Percentiles rank a stretch among this genome's conserved stretches.
These are phyloP conservation scores for Brasilioporus rufonigricans DNA, from an alignment of 768 basidiomycete species.

Conservation along the genomic window DNA sequence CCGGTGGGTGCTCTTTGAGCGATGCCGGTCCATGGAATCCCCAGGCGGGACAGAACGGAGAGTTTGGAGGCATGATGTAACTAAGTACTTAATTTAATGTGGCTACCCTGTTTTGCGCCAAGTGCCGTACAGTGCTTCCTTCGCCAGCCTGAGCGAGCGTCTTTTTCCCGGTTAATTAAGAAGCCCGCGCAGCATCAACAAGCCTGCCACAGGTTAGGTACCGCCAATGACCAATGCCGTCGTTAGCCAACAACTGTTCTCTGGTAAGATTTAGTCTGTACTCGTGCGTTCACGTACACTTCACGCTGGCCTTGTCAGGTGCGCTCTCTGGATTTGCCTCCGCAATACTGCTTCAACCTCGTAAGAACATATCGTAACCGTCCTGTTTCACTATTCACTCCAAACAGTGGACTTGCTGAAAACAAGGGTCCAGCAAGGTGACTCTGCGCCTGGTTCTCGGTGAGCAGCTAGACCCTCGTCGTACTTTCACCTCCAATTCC, in stretches of 20 bases:
- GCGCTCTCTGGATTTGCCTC: conserved; percentile 78
- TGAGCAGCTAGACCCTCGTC: conserved; percentile 22
- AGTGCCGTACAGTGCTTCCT: neutral
- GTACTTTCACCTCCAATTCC: neutral
- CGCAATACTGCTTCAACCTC: conserved; percentile 72
- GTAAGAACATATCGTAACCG: conserved; percentile 34
- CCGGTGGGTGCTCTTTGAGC: conserved; percentile 79
- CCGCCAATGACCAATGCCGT: conserved; percentile 16
- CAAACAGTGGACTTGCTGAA: conserved; percentile 81
- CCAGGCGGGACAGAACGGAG: conserved; percentile 10
- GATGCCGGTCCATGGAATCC: conserved; percentile 92
- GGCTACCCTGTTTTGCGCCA: too few relatives aligned
- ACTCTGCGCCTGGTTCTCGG: conserved; percentile 43
- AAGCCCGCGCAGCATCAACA: too few relatives aligned
- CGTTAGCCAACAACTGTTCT: conserved; percentile 29
- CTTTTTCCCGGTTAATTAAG: neutral
- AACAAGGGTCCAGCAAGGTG: conserved; percentile 86
- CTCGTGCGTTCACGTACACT: neutral
- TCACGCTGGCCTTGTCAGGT: conserved; percentile 40
- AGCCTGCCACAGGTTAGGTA: too few relatives aligned
- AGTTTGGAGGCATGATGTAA: conserved; percentile 25
- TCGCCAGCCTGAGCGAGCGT: too few relatives aligned
- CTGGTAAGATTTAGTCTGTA: conserved; percentile 14
- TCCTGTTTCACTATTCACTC: neutral
- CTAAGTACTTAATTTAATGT: too few relatives aligned